phyloP scores from a whole-genome alignment of 306 rosid species.

The Trifolium repens region DNA sequence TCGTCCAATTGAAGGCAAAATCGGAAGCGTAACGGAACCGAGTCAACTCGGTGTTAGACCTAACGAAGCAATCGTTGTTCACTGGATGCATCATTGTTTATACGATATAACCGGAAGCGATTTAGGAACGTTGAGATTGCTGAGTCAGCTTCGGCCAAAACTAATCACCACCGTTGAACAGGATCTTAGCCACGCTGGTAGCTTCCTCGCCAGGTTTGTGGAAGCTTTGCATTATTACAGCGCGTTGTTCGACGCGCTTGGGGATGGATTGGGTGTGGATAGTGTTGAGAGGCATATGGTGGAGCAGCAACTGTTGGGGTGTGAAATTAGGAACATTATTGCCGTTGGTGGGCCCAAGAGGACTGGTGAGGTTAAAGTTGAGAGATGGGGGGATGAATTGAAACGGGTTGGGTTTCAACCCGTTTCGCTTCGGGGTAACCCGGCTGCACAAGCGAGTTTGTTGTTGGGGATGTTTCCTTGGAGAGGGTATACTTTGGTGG shows the following conservation, averaged over 20 bases:
- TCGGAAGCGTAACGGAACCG: constrained; percentile 70
- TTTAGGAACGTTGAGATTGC: constrained; percentile 66
- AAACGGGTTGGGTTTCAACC: constrained; percentile 75
- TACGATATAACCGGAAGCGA: constrained; percentile 96
- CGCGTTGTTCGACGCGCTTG: constrained; percentile 99
- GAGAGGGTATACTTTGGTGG: constrained; percentile 91
- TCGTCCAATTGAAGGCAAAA: constrained; percentile 85
- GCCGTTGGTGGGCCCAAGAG: constrained; percentile 98
- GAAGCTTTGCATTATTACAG: constrained; percentile 98
- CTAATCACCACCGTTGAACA: constrained; percentile 86
- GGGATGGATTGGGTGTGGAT: constrained; percentile 73
- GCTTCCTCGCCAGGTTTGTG: constrained; percentile 86
- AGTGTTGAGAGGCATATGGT: constrained; percentile 82
- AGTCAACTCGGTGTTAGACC: constrained; percentile 72
- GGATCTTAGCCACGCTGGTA: constrained; percentile 89
- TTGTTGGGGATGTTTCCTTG: constrained; percentile 93
- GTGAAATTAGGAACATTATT: constrained; percentile 88
- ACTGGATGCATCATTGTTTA: constrained; percentile 98
- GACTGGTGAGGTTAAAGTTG: constrained; percentile 84
- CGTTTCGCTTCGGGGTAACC: constrained; percentile 84
- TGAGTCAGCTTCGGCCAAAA: constrained; percentile 70
- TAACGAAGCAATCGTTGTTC: constrained; percentile 79
- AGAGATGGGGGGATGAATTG: constrained; percentile 84
- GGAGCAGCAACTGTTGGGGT: constrained; percentile 93
- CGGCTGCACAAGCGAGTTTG: constrained; percentile 89